Percentiles rank a stretch among this genome's conserved stretches.
phyloP scores from a whole-genome alignment of 176 grass and related monocot genomes.

The Aegilops tauschii region DNA sequence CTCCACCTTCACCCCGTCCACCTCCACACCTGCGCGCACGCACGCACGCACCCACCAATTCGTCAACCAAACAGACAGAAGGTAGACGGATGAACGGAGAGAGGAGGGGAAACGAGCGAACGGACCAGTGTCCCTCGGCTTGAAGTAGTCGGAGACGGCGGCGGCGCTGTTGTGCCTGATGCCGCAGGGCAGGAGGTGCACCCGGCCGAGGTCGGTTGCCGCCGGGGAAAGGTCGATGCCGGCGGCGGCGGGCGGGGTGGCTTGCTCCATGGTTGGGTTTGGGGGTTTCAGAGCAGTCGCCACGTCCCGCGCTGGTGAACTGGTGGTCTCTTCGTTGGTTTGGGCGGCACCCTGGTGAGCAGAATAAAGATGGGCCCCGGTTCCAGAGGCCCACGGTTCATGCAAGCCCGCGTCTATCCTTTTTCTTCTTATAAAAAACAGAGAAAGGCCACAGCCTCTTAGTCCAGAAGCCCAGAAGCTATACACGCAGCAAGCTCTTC shows the following conservation, averaged over 20 bases:
- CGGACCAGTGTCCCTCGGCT: conserved; percentile 72
- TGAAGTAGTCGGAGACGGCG: conserved; percentile 84
- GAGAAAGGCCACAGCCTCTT: no score
- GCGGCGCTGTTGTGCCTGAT: conserved; percentile 59
- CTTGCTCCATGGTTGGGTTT: conserved; percentile 37
- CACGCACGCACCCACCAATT: neutral
- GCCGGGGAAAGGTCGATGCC: conserved; percentile 44
- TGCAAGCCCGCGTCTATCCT: no score
- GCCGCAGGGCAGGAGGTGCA: conserved; percentile 84
- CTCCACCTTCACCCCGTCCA: conserved; percentile 76
- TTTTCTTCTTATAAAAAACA: no score
- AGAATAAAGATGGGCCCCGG: no score
- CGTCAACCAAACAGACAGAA: neutral
- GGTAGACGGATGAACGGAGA: neutral
- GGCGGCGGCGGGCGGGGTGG: conserved; percentile 21
- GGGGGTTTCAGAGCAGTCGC: neutral
- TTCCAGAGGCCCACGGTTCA: no score
- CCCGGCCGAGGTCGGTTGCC: conserved; percentile 41
- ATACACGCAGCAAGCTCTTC: no score
- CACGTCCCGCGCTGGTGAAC: neutral
- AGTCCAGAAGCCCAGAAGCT: no score
- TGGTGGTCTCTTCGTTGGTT: no score
- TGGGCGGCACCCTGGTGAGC: no score
- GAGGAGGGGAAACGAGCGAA: neutral
- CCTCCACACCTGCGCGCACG: conserved; percentile 38